These are phyloP conservation scores for Geotrichum cucujoidarum DNA, from an alignment of 1,139 yeast species.

Conservation along the genomic window DNA sequence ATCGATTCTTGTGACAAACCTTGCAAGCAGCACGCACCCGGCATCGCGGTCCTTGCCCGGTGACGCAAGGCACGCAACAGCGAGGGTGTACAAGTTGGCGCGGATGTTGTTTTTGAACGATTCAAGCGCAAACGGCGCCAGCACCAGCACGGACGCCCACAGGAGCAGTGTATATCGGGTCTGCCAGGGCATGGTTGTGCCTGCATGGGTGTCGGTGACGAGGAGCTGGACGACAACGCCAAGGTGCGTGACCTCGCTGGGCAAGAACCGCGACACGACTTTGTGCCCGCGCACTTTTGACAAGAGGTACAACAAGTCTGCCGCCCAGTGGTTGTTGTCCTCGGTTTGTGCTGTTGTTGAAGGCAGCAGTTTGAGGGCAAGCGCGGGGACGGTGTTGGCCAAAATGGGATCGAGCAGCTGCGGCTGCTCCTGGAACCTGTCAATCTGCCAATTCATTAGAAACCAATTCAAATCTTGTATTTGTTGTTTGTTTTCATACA, in stretches of 20 bases:
- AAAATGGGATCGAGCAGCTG: conserved; percentile 36
- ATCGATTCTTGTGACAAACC: conserved; percentile 42
- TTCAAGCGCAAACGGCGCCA: conserved; percentile 65
- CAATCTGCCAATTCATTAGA: conserved; percentile 1
- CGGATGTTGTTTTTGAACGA: conserved; percentile 41
- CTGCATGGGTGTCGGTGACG: conserved; percentile 5
- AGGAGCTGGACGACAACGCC: conserved; percentile 14
- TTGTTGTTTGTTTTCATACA: background rate
- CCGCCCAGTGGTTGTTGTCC: conserved; percentile 2
- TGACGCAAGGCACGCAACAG: conserved; percentile 36
- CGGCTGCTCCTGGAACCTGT: conserved; percentile 35
- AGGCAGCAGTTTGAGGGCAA: conserved; percentile 21
- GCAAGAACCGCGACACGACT: conserved; percentile 51
- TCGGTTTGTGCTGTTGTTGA: no score
- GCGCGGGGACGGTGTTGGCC: conserved; percentile 22
- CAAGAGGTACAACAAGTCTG: conserved; percentile 46
- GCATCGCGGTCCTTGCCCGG: conserved; percentile 50
- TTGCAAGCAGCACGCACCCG: conserved; percentile 41
- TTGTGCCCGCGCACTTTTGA: conserved; percentile 66
- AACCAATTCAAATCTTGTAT: no score
- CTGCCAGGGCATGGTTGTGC: conserved; percentile 52
- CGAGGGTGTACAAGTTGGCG: conserved; percentile 38
- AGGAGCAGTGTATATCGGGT: conserved; percentile 55
- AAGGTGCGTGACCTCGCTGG: conserved; percentile 46
- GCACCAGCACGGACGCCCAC: conserved; percentile 66